Conservation (phyloP, 75 land plant species). For the Selaginella moellendorffii region DNA sequence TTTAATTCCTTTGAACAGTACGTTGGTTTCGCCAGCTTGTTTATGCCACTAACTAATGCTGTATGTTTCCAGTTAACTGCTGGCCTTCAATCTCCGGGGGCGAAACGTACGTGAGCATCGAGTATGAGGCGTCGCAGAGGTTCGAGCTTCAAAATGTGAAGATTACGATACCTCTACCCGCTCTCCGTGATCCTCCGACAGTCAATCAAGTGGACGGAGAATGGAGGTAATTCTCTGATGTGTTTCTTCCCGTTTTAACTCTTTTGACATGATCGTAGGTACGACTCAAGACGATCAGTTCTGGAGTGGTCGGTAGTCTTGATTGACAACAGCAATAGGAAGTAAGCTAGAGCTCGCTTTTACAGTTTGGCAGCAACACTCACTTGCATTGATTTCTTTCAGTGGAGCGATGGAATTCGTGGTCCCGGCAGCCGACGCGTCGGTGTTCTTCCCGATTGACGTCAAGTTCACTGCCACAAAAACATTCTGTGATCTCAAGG, state of each 20-base stretch:
- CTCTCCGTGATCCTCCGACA: slow-evolving; percentile 73
- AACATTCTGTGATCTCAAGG: slow-evolving; percentile 87
- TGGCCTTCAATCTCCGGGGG: slow-evolving; percentile 97
- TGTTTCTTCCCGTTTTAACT: not conserved
- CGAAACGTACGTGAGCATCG: slow-evolving; percentile 88
- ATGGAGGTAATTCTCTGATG: slow-evolving; percentile 57
- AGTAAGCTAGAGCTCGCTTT: slow-evolving; percentile 23
- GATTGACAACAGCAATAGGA: slow-evolving; percentile 77
- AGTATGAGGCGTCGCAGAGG: slow-evolving; percentile 75
- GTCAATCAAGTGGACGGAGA: slow-evolving; percentile 94
- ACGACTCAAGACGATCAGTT: slow-evolving; percentile 64
- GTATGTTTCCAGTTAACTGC: slow-evolving; percentile 95
- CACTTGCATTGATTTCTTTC: slow-evolving; percentile 10
- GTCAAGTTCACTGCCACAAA: slow-evolving; percentile 58
- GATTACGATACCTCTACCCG: slow-evolving; percentile 85
- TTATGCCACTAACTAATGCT: no score
- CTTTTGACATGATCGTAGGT: slow-evolving; percentile 35
- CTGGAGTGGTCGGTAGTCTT: slow-evolving; percentile 87
- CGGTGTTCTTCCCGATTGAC: slow-evolving; percentile 70
- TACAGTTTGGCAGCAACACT: not conserved
- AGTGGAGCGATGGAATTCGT: slow-evolving; percentile 98
- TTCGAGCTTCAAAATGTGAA: slow-evolving; percentile 91
- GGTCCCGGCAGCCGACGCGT: slow-evolving; percentile 77
- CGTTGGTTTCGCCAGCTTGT: slow-evolving; percentile 11
- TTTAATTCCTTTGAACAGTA: slow-evolving; percentile 69